Evolutionary conservation across 257 asterid species (phyloP).

Genomic region (Hygrophila difformis): DNA sequence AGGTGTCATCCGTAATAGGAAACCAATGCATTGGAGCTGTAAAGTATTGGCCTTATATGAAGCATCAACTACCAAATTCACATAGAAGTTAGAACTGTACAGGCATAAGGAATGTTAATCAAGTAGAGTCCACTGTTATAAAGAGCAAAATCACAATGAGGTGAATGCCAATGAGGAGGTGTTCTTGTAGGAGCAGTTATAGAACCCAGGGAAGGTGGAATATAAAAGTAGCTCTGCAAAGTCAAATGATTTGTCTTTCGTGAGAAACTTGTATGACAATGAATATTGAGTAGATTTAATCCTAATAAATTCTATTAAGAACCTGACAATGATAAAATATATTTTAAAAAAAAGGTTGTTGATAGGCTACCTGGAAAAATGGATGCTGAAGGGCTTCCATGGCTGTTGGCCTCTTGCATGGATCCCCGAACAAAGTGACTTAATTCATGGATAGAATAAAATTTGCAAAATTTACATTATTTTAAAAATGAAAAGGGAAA

Average conservation of each 20-base stretch:
- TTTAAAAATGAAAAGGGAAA: too few relatives aligned
- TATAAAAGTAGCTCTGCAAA: constrained; percentile 50
- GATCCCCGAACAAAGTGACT: constrained; percentile 72
- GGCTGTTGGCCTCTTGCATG: constrained; percentile 68
- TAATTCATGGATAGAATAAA: too few relatives aligned
- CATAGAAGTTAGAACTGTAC: constrained; percentile 38
- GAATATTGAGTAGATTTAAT: too few relatives aligned
- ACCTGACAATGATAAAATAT: too few relatives aligned
- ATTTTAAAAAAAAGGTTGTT: too few relatives aligned
- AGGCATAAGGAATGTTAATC: neutral
- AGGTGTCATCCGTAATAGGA: too few relatives aligned
- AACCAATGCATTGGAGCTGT: too few relatives aligned
- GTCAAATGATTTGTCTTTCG: constrained; percentile 7
- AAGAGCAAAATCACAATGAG: neutral
- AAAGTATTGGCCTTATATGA: too few relatives aligned
- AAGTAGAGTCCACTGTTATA: constrained; percentile 1
- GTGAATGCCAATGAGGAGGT: constrained; percentile 49
- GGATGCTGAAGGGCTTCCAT: constrained; percentile 61
- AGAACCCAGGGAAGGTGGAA: constrained; percentile 55
- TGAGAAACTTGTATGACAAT: too few relatives aligned
- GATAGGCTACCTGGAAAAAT: constrained; percentile 71
- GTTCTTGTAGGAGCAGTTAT: constrained; percentile 43
- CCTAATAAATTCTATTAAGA: too few relatives aligned
- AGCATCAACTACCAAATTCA: too few relatives aligned
- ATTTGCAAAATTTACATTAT: too few relatives aligned